Evolutionary conservation across 768 basidiomycete species (phyloP), one percentile per base, ranked within the genome.

Genomic region (Suillus weaverae): DNA sequence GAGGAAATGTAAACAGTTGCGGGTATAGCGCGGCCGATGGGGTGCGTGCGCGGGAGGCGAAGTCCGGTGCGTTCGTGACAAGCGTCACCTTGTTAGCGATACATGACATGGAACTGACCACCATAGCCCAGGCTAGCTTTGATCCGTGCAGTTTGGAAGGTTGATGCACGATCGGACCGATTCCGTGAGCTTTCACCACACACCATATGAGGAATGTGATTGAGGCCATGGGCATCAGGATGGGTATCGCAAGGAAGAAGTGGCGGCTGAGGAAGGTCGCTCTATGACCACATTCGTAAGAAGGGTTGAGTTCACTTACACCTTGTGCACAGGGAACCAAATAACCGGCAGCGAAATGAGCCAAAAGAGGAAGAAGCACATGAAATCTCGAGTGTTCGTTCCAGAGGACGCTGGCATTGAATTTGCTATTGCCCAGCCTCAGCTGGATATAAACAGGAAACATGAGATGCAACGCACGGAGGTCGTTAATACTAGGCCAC

Each of bases 351-450:
- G 83, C 39, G 87, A 89, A 44, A 92, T 82, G 38, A 93, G 77
- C 88, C 91, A 94, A 81, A 94, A 95, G 65, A 95, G 80, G 82
- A 95, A 89, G 85, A 95, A 95, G 67, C 86, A 86, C 78, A 92
- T 78, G 69, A 90, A 91, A 77, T 91, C 86, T 61, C 84, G 83
- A 22, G 89, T 88, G 62, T 81, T 89, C 38, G 86, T 93, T 51
- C 91, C 91, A 64, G 90, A 86, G 14, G 87, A 88, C 39, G 79
- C 82, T 20, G 91, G 88, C 70, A 93, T 81, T 64, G 82, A 80
- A 80, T 94, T 93, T 33, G 85, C 87, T 90, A 67, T 55, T 41
- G 26, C 7, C n/a, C 38, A 56, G 51, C 35, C 26, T 32, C 36
- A 41, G 62, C 26, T 38, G 35, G 16, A 26, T 48, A 38, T 22